Percentiles rank a stretch among this genome's conserved stretches.
Evolutionary conservation across 805 yeast genomes (phyloP).

Genomic region (Yarrowia hollandica): DNA sequence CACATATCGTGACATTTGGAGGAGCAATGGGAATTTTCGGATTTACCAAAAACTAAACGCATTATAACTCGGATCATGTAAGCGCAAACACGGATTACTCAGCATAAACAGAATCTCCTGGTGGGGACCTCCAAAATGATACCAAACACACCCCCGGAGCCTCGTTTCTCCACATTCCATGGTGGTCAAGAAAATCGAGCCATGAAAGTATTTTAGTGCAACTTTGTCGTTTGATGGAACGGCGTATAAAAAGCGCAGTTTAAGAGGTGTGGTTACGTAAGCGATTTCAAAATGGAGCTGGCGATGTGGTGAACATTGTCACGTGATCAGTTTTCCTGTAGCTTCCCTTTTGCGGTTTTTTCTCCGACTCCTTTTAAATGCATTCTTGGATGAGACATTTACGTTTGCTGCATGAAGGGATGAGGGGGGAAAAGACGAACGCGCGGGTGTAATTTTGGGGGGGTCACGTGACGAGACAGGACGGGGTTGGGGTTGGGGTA

Average conservation of each 20-base stretch:
- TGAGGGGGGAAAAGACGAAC: too few species aligned
- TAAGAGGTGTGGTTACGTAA: not conserved
- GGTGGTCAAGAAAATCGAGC: not conserved
- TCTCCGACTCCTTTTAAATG: not conserved
- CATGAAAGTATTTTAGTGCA: conserved; percentile 7
- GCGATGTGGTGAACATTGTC: not conserved
- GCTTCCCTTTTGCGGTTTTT: too few species aligned
- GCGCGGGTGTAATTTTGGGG: too few species aligned
- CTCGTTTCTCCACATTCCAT: conserved; percentile 13
- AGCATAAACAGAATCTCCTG: not conserved
- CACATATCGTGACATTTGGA: too few species aligned
- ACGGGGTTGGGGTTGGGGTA: too few species aligned
- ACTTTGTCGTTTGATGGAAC: not conserved
- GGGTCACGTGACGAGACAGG: too few species aligned
- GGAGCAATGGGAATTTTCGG: not conserved
- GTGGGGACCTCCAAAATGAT: not conserved
- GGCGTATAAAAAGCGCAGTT: not conserved
- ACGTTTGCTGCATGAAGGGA: not conserved
- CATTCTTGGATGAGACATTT: conserved; percentile 13
- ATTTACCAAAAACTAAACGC: not conserved
- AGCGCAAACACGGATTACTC: not conserved
- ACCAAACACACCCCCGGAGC: not conserved
- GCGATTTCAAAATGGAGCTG: not conserved
- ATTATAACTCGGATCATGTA: not conserved
- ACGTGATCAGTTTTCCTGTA: not conserved